Evolutionary conservation across 169 alveolate species (phyloP), one percentile per base, ranked within the genome.

Genomic region (Plasmodium relictum): DNA sequence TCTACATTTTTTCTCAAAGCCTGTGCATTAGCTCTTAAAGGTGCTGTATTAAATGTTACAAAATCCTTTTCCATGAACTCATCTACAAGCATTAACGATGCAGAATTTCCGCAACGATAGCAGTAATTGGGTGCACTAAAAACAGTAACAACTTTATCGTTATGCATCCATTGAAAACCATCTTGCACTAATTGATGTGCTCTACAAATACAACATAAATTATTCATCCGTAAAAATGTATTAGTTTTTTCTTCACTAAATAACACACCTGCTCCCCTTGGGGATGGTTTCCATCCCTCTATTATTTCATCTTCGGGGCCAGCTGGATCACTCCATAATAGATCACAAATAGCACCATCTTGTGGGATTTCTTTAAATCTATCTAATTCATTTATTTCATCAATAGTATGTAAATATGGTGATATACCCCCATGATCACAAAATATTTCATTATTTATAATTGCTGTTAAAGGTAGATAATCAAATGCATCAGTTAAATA

Each of bases 341-440:
- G 95, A 92, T 99, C 99, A 76, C 99, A 98, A 99, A 98, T 98
- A 0, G 99, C 98, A 4, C 99, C 99, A 73, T 98, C 99, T 91
- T 97, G 99, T 0, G 99, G 99, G 1, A 98, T 98, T 90, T 98
- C 99, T 37, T 93, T 69, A 61, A 56, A 94, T 91, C 95, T 37
- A 70, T 94, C 93, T 45, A 97, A 88, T 50, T 95, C 86, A 71
- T 97, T 93, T 0, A 98, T 97, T 44, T 98, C 98, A 76, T 98
- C 99, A 42, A 98, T 92, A 6, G 98, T 94, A 44, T 95, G 95
- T 54, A 98, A 94, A 22, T 96, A 95, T 7, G 99, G 99, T 12
- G 99, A 97, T 62, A 98, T 94, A 6, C 99, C 99, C 0, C 99
- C 99, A 95, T 98, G 99, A 44, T 97, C 98, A 93, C 99, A 98